These are phyloP conservation scores for Fraxinus sp. DNA, from an alignment of 305 asterid genomes.

Conservation along the genomic window DNA sequence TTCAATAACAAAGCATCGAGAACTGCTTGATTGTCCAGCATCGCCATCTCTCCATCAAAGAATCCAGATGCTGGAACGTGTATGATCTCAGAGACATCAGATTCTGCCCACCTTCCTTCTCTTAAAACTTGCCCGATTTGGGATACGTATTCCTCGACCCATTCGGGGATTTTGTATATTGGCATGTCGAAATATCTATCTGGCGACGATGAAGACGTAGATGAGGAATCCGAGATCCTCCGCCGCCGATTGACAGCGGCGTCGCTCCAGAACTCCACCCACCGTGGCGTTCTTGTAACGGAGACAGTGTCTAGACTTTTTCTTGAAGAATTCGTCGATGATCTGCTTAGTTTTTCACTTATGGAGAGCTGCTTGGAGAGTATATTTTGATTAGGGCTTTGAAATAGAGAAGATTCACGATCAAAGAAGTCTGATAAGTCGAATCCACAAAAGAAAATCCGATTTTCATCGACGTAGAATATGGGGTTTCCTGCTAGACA, in stretches of 20 bases:
- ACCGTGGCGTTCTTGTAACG: constrained; percentile 59
- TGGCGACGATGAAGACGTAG: constrained; percentile 72
- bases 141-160: constrained; percentile 76
- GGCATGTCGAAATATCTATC: constrained; percentile 64
- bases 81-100: constrained; percentile 78
- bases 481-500: constrained; percentile 89
- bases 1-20: constrained; percentile 75
- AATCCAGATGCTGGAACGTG: constrained; percentile 82
- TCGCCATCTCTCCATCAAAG: constrained; percentile 76
- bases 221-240: constrained; percentile 60
- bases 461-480: constrained; percentile 77
- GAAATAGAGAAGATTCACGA: constrained; percentile 61
- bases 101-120: constrained; percentile 86
- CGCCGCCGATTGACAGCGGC: constrained; percentile 77
- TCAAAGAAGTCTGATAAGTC: constrained; percentile 87
- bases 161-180: constrained; percentile 60
- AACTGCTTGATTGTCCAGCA: constrained; percentile 78
- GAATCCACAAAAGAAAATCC: constrained; percentile 81
- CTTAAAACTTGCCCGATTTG: constrained; percentile 73
- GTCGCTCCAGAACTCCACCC: constrained; percentile 99
- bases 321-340: constrained; percentile 44
- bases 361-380: constrained; percentile 43
- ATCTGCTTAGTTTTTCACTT: constrained; percentile 40
- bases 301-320: constrained; percentile 49
- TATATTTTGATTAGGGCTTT: constrained; percentile 26